Evolutionary conservation across 371 early-diverging fungal species (phyloP), one percentile per base, ranked within the genome.

Genomic region (Sporodiniella umbellata): DNA sequence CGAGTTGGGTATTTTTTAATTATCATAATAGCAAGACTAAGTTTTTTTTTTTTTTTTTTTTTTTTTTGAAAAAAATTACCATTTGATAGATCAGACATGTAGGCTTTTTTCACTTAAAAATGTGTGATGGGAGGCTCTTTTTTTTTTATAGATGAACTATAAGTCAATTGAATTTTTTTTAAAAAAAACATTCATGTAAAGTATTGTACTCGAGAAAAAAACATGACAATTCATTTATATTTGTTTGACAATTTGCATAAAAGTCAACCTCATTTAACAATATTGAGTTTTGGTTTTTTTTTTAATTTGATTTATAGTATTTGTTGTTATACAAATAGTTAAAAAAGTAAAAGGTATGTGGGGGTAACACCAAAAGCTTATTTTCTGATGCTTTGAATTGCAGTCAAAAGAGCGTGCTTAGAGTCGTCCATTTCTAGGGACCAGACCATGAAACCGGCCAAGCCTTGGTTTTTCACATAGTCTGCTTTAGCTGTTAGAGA

Each of bases 361-460:
- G n/a, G n/a, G n/a, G n/a, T n/a, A n/a, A n/a, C n/a, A n/a, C n/a
- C n/a, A n/a, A n/a, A n/a, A n/a, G n/a, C n/a, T 33, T 57, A 62
- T 2, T 52, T 30, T 47, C 72, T 61, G 15, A 70, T 54, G 37
- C 48, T 54, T 50, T 74, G 74, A 23, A 74, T 51, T 3, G 70
- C 45, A 12, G 56, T 60, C 28, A 74, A 48, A 3, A 74, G 53
- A 26, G 61, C 48, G 40, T 70, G 23, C 2, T 57, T 42, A 10
- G 51, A 19, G 37, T 70, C 70, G 43, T 74, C 74, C 76, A 75
- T 75, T 54, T 75, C 75, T 38, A 75, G 50, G 17, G 71, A 83
- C 74, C 85, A 87, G 12, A 85, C 55, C 72, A 83, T 75, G 33
- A 79, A 68, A 18, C 85, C 85, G 23, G 69, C 75, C 11, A 86